Conservation (phyloP, 106 monocot species). For the Cymbidium sinense region DNA sequence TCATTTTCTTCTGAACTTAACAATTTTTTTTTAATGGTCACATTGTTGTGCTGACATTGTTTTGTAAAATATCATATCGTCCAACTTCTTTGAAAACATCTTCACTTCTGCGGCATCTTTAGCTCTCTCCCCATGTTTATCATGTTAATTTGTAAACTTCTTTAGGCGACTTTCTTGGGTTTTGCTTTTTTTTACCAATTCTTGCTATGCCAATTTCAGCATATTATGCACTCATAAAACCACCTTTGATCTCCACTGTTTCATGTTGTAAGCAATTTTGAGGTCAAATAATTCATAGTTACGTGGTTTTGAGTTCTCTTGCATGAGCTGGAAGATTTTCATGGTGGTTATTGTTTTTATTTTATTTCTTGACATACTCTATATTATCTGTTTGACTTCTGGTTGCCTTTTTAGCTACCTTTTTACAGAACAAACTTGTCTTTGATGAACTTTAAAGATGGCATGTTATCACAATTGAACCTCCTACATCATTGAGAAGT, state of each 20-base stretch:
- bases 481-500: not conserved
- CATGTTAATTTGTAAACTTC: too few species aligned
- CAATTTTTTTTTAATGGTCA: not conserved
- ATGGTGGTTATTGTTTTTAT: not conserved
- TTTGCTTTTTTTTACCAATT: not conserved
- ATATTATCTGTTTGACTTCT: not conserved
- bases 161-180: not conserved
- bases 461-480: not conserved
- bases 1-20: not conserved
- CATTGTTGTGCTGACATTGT: not conserved
- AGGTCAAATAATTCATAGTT: too few species aligned
- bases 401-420: not conserved
- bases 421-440: not conserved
- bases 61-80: not conserved
- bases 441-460: slow-evolving; percentile 1
- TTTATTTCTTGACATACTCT: not conserved
- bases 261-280: too few species aligned
- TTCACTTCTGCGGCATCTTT: not conserved
- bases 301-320: too few species aligned
- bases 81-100: not conserved
- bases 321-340: too few species aligned
- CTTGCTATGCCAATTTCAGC: not conserved
- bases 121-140: not conserved
- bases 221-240: too few species aligned
- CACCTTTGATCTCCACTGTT: too few species aligned